Conservation (phyloP, 2,329 filamentous ascomycete genomes). For the Hypoxylon sp. region DNA sequence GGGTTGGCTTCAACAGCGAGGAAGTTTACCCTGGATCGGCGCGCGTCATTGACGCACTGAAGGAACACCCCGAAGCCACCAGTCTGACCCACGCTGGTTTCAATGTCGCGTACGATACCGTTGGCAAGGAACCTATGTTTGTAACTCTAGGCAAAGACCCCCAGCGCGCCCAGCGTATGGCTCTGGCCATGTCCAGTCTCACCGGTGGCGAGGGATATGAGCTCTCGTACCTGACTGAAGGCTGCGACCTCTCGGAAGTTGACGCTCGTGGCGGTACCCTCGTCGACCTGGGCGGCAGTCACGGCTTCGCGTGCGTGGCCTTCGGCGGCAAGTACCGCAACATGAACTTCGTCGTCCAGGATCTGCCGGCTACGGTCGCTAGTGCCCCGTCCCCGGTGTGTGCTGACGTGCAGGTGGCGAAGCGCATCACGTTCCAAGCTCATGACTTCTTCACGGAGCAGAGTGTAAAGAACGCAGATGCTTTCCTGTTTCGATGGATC, state of each 20-base stretch:
- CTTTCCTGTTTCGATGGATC: constrained; percentile 61
- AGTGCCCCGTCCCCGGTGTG: constrained; percentile 59
- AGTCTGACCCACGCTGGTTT: constrained; percentile 63
- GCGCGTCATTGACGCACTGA: constrained; percentile 60
- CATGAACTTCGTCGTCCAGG: constrained; percentile 68
- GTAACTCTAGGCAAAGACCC: constrained; percentile 63
- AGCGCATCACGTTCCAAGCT: constrained; percentile 46
- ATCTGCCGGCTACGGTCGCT: constrained; percentile 61
- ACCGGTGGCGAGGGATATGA: constrained; percentile 69
- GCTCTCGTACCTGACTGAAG: constrained; percentile 63
- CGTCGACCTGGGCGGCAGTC: constrained; percentile 70
- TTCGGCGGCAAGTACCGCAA: constrained; percentile 63
- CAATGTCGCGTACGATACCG: constrained; percentile 63
- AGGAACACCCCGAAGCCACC: constrained; percentile 60
- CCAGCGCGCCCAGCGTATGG: constrained; percentile 63
- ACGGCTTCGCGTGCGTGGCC: constrained; percentile 68
- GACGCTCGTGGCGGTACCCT: constrained; percentile 60
- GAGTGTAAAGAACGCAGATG: constrained; percentile 54
- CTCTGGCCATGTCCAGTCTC: constrained; percentile 65
- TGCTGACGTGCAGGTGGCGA: constrained; percentile 47
- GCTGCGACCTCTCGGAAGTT: constrained; percentile 64
- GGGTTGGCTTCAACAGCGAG: constrained; percentile 67
- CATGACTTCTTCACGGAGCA: constrained; percentile 61
- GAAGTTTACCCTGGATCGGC: constrained; percentile 64
- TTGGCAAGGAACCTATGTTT: constrained; percentile 65